Evolutionary conservation across 179 eudicot genomes (phyloP).

Genomic region (Spinacia oleracea): DNA sequence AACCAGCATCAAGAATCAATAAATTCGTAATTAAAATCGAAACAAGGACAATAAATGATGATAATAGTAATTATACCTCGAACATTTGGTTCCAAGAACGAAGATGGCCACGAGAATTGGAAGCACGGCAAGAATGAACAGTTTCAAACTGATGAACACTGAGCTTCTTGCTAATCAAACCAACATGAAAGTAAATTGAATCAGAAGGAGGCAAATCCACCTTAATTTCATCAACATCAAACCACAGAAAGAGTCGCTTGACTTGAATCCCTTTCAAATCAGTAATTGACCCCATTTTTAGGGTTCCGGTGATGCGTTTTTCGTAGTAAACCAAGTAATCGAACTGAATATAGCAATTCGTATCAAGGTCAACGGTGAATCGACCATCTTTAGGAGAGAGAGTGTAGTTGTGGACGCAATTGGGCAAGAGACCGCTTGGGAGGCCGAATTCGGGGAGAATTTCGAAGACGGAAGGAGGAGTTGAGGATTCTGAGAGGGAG

Average conservation of each 20-base stretch:
- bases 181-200: conserved; percentile 74
- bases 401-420: conserved; percentile 60
- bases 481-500: conserved; percentile 8
- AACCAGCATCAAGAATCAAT: neutral
- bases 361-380: conserved; percentile 52
- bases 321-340: conserved; percentile 84
- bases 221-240: conserved; percentile 77
- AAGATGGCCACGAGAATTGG: neutral
- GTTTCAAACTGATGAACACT: conserved; percentile 62
- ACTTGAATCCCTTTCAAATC: conserved; percentile 77
- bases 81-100: conserved; percentile 26
- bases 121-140: conserved; percentile 50
- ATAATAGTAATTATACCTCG: conserved; percentile 23
- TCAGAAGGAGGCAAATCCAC: conserved; percentile 86
- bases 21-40: neutral
- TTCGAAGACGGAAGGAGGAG: conserved; percentile 60
- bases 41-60: neutral
- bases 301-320: conserved; percentile 53
- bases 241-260: conserved; percentile 63
- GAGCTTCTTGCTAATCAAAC: conserved; percentile 70
- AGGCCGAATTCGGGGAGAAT: conserved; percentile 70
- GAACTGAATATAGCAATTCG: conserved; percentile 67
- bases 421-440: conserved; percentile 77
- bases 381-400: conserved; percentile 50
- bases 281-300: conserved; percentile 70